Evolutionary conservation across 2,329 filamentous ascomycete species (phyloP).

Genomic region (Ophiocordyceps camponoti-floridani): DNA sequence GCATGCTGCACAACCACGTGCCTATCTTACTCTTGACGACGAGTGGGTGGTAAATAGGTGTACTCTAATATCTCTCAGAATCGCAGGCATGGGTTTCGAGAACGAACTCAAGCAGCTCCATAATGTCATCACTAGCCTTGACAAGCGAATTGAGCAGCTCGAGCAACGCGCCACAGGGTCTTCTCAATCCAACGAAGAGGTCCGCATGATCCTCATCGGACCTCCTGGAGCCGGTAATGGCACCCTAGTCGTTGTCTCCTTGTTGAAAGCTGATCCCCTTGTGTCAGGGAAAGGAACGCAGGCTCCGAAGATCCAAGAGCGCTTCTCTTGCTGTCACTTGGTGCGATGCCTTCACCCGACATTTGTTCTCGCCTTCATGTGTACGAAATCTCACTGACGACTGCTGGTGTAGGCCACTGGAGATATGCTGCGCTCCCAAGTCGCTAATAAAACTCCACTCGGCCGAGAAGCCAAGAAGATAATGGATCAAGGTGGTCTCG

Average conservation of each 20-base stretch:
- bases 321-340: constrained; percentile 92
- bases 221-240: constrained; percentile 79
- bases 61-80: background rate
- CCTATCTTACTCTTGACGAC: too few species aligned
- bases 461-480: constrained; percentile 99
- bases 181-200: constrained; percentile 36
- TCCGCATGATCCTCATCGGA: constrained; percentile 96
- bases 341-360: constrained; percentile 36
- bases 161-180: constrained; percentile 52
- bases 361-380: background rate
- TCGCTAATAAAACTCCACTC: constrained; percentile 89
- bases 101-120: constrained; percentile 75
- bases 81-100: constrained; percentile 64
- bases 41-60: too few species aligned
- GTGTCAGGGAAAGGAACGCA: constrained; percentile 88
- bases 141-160: constrained; percentile 70
- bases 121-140: constrained; percentile 66
- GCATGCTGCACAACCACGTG: too few species aligned
- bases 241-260: background rate
- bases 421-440: constrained; percentile 97
- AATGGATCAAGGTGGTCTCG: constrained; percentile 94
- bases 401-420: constrained; percentile 57
- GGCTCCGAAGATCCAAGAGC: constrained; percentile 94
- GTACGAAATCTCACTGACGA: background rate
- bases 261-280: constrained; percentile 1